A percentile compares a stretch with the other conserved stretches of the same genome.
Conservation (phyloP, 1,284 basidiomycete genomes). For the Apiotrichum gracile region DNA sequence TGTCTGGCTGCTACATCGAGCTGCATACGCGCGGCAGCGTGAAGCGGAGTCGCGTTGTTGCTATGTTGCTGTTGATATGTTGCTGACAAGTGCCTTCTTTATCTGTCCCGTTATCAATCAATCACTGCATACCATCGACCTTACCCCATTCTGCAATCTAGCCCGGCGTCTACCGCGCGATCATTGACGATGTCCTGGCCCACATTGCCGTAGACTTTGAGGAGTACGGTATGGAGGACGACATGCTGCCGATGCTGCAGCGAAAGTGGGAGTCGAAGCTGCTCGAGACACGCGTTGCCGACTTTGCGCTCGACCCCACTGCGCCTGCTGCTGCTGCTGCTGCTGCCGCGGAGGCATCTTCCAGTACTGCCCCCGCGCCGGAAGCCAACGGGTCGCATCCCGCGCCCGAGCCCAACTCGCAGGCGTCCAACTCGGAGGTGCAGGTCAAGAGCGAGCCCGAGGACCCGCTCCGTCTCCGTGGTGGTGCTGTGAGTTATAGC, state of each 20-base stretch:
- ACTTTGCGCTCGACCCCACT: constrained; percentile 58
- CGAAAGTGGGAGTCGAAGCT: constrained; percentile 94
- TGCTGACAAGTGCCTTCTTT: not conserved
- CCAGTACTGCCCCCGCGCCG: constrained; percentile 3
- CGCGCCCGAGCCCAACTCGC: not conserved
- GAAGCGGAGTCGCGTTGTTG: not conserved
- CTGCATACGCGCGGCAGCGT: not conserved
- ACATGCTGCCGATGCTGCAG: constrained; percentile 81
- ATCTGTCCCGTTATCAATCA: not conserved
- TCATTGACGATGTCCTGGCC: constrained; percentile 94
- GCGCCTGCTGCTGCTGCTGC: no score
- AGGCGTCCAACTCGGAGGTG: constrained; percentile 14
- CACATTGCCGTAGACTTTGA: constrained; percentile 91
- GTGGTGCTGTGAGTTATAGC: constrained; percentile 26
- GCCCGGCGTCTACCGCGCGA: constrained; percentile 83
- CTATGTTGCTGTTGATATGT: not conserved
- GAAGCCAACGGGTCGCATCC: not conserved
- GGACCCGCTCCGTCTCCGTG: constrained; percentile 34
- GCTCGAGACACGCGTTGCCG: constrained; percentile 83
- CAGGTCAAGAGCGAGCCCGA: constrained; percentile 42
- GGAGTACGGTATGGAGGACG: constrained; percentile 90
- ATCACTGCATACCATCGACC: not conserved
- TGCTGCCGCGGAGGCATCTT: constrained; percentile 12
- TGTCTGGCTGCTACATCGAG: not conserved
- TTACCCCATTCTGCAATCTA: constrained; percentile 36